Percentiles rank a stretch among this genome's conserved stretches.
Evolutionary conservation across 805 yeast species (phyloP).

Genomic region (Soucietia sequanensis): DNA sequence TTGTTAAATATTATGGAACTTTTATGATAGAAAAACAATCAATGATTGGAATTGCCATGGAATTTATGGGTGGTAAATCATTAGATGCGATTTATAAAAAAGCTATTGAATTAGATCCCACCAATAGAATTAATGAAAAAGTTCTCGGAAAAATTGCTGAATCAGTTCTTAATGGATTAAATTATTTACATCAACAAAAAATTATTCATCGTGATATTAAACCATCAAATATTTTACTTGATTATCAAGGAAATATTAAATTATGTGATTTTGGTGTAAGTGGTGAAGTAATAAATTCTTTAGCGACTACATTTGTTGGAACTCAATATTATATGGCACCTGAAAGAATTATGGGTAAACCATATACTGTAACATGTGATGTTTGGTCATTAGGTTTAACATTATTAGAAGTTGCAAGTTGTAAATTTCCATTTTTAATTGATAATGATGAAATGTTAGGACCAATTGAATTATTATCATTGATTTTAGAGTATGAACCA

Average conservation of each 20-base stretch:
- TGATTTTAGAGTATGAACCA: conserved; percentile 83
- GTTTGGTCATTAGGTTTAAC: conserved; percentile 91
- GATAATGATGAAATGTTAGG: conserved; percentile 38
- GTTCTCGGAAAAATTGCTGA: conserved; percentile 90
- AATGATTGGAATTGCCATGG: conserved; percentile 93
- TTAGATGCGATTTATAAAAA: conserved; percentile 87
- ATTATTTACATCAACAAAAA: conserved; percentile 81
- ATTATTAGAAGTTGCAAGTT: conserved; percentile 86
- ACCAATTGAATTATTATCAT: conserved; percentile 82
- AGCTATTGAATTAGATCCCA: conserved; percentile 57
- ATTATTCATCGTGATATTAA: conserved; percentile 95
- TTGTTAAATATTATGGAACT: conserved; percentile 92
- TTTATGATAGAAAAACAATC: conserved; percentile 74
- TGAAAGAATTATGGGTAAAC: conserved; percentile 92
- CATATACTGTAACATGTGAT: conserved; percentile 92
- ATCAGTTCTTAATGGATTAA: conserved; percentile 77
- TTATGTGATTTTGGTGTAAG: conserved; percentile 97
- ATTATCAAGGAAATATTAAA: conserved; percentile 76
- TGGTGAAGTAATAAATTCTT: conserved; percentile 92
- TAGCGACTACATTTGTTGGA: conserved; percentile 96
- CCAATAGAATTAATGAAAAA: conserved; percentile 89
- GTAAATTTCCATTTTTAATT: conserved; percentile 72
- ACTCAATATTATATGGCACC: conserved; percentile 99
- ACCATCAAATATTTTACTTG: conserved; percentile 88
- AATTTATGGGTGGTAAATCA: conserved; percentile 92